Evolutionary conservation across 129 eudicot species (phyloP).

Genomic region (Tagetes erecta): DNA sequence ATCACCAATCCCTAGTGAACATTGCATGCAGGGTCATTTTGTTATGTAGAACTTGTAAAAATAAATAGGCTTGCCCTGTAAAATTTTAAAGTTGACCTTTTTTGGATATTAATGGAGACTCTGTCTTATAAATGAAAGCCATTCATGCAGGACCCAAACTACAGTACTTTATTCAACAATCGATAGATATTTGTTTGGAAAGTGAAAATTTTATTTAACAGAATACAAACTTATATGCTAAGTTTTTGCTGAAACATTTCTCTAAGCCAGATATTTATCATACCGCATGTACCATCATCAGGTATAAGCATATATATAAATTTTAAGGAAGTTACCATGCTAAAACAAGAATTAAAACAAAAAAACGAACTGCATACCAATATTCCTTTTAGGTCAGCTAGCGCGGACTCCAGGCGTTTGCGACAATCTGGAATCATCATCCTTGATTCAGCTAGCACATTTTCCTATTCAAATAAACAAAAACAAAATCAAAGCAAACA

Average conservation of each 20-base stretch:
- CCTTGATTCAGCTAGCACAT: constrained; percentile 91
- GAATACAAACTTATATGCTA: constrained; percentile 6
- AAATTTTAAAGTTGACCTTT: background rate
- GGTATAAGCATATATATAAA: background rate
- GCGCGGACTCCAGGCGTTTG: constrained; percentile 77
- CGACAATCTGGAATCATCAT: constrained; percentile 94
- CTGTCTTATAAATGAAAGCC: background rate
- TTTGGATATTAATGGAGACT: background rate
- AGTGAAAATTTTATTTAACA: background rate
- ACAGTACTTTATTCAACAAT: constrained; percentile 1
- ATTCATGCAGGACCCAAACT: background rate
- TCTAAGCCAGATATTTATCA: background rate
- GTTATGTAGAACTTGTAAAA: background rate
- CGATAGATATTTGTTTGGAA: background rate
- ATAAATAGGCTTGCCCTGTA: background rate
- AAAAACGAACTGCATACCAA: constrained; percentile 41
- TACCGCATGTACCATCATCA: background rate
- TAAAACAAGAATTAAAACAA: background rate
- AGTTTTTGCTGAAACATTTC: background rate
- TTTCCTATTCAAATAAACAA: constrained; percentile 51
- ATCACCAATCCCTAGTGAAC: background rate
- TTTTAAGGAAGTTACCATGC: background rate
- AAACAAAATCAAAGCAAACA: background rate
- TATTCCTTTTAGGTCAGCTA: constrained; percentile 67
- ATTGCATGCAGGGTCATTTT: constrained; percentile 1